Evolutionary conservation across 495 filamentous ascomycete species (phyloP).

Genomic region (Cairneyella variabilis): DNA sequence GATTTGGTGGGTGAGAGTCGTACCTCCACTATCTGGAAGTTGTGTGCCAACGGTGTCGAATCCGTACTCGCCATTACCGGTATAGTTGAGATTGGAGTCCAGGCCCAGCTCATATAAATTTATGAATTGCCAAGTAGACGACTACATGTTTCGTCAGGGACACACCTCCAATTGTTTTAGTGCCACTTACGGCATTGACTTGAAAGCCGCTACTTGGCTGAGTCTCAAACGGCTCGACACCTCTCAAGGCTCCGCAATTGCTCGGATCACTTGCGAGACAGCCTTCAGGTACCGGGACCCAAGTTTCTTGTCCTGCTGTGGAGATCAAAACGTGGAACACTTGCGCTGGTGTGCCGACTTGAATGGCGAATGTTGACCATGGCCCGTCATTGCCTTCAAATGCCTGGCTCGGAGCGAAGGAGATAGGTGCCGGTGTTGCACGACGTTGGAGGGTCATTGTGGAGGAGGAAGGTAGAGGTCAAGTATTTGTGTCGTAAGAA

Average conservation of each 20-base stretch:
- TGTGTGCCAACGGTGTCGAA: constrained; percentile 44
- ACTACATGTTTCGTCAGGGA: background rate
- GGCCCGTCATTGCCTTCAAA: constrained; percentile 50
- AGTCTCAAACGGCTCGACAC: no score
- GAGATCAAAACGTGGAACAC: constrained; percentile 42
- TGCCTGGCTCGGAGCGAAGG: no score
- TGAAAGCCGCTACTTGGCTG: no score
- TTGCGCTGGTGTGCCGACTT: constrained; percentile 44
- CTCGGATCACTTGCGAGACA: background rate
- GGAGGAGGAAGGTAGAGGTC: no score
- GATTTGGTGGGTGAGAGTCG: constrained; percentile 36
- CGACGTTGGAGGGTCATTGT: no score
- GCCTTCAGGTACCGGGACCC: constrained; percentile 26
- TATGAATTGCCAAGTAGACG: constrained; percentile 2
- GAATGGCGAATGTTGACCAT: constrained; percentile 47
- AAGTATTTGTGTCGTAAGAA: no score
- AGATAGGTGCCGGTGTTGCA: no score
- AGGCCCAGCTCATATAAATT: background rate
- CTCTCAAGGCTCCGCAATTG: constrained; percentile 21
- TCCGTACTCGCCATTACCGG: constrained; percentile 38
- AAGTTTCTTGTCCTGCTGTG: constrained; percentile 38
- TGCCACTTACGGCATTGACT: background rate
- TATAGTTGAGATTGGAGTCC: constrained; percentile 4
- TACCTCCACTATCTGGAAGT: constrained; percentile 31
- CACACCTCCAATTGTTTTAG: background rate